Evolutionary conservation across 169 alveolate species (phyloP), one percentile per base, ranked within the genome.

Genomic region (Plasmodium adleri): DNA sequence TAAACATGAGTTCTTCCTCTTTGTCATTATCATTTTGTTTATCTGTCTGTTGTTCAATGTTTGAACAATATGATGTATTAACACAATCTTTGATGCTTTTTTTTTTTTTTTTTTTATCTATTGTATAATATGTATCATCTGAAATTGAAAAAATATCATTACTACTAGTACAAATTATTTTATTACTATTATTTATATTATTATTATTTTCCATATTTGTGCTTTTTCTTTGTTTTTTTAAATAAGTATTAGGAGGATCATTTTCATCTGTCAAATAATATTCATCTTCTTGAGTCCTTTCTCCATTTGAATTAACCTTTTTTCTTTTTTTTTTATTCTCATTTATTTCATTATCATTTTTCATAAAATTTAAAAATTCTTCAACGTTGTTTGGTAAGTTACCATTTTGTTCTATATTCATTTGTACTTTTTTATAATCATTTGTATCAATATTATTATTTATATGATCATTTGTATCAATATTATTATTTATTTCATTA

Each of bases 11-110:
- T 13, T 52, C 75, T 3, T 15, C 68, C 9, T 70, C 74, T 22
- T 73, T 86, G 8, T 62, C 71, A 62, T 62, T 20, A 26, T 26
- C 52, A 52, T 26, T 76, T 15, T 13, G 76, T 54, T 50, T 73
- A 28, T 74, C 28, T 64, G 24, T 12, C 24, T 17, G 1, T 56
- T 56, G 64, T 2, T 56, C 32, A 56, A 17, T 56, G 10, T 56
- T 56, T 56, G 64, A 13, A 56, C 0, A 5, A n/a, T 56, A 15
- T 56, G 24, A 28, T 68, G 15, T 1, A 68, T 68, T 52, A 28
- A 17, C 64, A 56, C 22, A 6, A 56, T 56, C 22, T 56, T 56
- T 22, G 3, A 15, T 1, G 9, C 22, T 67, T 20, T 9, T 67
- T 49, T 12, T 49, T 49, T 12, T 49, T 49, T 43, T 49, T 28